A percentile compares a stretch with the other conserved stretches of the same genome.
These are phyloP conservation scores for Phytophthora megakarya DNA, from an alignment of 352 stramenopile genomes.

Conservation along the genomic window DNA sequence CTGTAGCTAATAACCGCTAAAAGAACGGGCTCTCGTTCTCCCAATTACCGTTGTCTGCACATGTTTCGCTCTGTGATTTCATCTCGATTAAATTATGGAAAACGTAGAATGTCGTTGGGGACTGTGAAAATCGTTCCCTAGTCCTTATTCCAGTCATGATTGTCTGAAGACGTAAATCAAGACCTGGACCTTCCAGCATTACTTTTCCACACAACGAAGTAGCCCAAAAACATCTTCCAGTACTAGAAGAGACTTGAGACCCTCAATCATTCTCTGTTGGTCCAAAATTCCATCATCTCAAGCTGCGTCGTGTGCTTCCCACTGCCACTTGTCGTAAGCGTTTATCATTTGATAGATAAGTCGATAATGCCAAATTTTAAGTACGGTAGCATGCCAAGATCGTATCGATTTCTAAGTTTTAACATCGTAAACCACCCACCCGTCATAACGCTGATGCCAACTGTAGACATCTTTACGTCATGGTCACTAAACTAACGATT, in stretches of 20 bases:
- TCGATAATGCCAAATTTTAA: slow-evolving; percentile 4
- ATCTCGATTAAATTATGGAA: slow-evolving; percentile 1
- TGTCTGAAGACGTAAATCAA: not conserved
- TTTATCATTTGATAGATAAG: not conserved
- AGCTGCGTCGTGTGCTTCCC: not conserved
- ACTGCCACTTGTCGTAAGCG: not conserved
- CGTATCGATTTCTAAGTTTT: slow-evolving; percentile 7
- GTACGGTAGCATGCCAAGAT: slow-evolving; percentile 1
- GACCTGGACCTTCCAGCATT: not conserved
- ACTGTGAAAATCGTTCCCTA: slow-evolving; percentile 6
- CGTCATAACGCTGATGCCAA: not conserved
- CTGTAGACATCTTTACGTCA: not conserved
- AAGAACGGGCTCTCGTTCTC: slow-evolving; percentile 5
- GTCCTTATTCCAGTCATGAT: not conserved
- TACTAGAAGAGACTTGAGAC: not conserved
- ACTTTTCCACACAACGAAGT: slow-evolving; percentile 6
- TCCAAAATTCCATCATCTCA: not conserved
- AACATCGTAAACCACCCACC: not conserved
- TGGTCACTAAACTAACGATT: slow-evolving; percentile 16
- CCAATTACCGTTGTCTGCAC: not conserved
- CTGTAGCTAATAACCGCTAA: slow-evolving; percentile 5
- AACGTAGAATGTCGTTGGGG: not conserved
- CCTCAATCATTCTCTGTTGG: not conserved
- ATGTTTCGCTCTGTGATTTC: slow-evolving; percentile 1
- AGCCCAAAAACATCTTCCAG: no score